Evolutionary conservation across 768 basidiomycete genomes (phyloP), one percentile per base, ranked within the genome.

Genomic region (Plicaturopsis crispa): DNA sequence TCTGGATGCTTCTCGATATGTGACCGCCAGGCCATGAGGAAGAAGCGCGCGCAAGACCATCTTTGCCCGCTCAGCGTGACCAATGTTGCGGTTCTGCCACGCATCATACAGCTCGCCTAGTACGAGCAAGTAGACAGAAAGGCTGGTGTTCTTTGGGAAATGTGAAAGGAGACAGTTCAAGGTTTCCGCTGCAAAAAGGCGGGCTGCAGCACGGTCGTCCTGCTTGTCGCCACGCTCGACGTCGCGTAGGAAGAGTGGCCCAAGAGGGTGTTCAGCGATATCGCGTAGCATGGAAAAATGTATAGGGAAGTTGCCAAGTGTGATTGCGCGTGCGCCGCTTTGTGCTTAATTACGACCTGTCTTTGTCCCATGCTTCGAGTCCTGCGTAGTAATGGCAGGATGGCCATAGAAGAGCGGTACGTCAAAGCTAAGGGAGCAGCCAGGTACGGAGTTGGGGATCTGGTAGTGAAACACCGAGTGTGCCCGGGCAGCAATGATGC

Each of bases 131-230:
- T 52, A 58, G 5, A 48, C 41, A 12, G 38, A 17, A 6, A 44
- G 24, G 3, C 38, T 49, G 10, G 24, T 13, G 1, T 35, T 12
- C 5, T 53, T 34, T 2, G 43, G 46, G 35, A 34, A 32, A 12
- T 40, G 26, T 2, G 24, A 16, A 2, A 34, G 39, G 12, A 42
- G 16, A 14, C 39, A 45, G 3, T 48, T 14, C 3, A 60, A 35
- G 2, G 49, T 37, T 3, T 36, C 35, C 6, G 59, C 42, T n/a
- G 52, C 50, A 40, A 56, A 55, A 0, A 59, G 43, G 1, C 54
- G 46, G 3, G 53, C 38, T 0, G 57, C 60, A 1, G 57, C 60
- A 18, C 40, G 35, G 39, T 61, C 59, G 38, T 60, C 60, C 43
- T 61, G 59, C 6, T 48, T 21, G 30, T 61, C 57, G 1, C 55